Conservation (phyloP, 1,284 basidiomycete species). For the Stereum hirsutum region DNA sequence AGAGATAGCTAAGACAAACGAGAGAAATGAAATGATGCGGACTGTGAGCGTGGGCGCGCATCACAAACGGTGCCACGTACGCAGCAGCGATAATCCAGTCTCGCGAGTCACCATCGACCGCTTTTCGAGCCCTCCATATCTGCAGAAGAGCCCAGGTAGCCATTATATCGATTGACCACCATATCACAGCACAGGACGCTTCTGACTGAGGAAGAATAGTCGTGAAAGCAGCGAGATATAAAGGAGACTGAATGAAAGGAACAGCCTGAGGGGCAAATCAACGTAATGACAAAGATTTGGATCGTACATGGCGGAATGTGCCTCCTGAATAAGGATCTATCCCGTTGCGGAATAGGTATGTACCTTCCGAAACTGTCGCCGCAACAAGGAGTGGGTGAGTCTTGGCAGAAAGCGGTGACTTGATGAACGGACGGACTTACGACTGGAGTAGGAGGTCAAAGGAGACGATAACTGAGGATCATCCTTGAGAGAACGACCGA, state of each 20-base stretch:
- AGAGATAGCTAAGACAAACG: constrained; percentile 51
- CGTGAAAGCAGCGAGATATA: constrained; percentile 73
- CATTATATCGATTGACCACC: constrained; percentile 61
- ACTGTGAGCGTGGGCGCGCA: too few species aligned
- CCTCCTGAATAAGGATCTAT: constrained; percentile 83
- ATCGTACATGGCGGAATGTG: constrained; percentile 71
- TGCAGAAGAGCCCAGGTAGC: constrained; percentile 59
- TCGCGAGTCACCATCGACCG: constrained; percentile 32
- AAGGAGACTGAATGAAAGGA: constrained; percentile 52
- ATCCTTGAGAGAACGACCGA: constrained; percentile 39
- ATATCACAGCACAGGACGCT: constrained; percentile 46
- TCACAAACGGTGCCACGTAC: constrained; percentile 24
- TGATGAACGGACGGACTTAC: constrained; percentile 21
- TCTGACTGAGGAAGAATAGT: constrained; percentile 49
- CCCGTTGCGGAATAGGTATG: constrained; percentile 65
- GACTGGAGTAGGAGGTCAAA: constrained; percentile 60
- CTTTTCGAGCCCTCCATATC: constrained; percentile 58
- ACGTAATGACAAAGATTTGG: constrained; percentile 2
- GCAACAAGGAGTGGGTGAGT: not conserved
- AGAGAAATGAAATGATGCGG: not conserved
- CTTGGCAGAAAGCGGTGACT: too few species aligned
- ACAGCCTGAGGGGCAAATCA: constrained; percentile 9
- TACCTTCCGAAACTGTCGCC: constrained; percentile 78
- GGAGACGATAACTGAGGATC: constrained; percentile 78
- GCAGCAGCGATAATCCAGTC: constrained; percentile 50